phyloP scores from a whole-genome alignment of 2,329 filamentous ascomycete genomes.

The Microdochium trichocladiopsis region DNA sequence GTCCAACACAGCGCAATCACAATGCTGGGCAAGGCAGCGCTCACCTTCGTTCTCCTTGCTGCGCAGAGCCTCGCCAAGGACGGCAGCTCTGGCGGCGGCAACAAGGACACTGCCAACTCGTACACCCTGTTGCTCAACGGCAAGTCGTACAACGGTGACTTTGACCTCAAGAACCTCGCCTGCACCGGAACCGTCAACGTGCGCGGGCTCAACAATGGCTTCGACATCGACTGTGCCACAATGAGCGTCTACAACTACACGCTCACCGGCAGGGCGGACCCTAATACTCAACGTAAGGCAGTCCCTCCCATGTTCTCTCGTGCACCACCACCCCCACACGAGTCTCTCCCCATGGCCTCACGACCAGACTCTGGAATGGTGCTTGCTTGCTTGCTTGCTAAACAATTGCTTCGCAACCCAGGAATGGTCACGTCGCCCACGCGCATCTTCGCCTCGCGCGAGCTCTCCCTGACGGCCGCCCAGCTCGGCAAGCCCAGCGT shows the following conservation, averaged over 20 bases:
- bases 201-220: not conserved
- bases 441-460: not conserved
- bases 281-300: not conserved
- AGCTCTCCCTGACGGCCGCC: not conserved
- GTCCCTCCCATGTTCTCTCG: not conserved
- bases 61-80: not conserved
- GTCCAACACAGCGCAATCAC: not conserved
- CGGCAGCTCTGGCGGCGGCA: not conserved
- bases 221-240: not conserved
- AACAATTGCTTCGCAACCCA: not conserved
- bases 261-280: not conserved
- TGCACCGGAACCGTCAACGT: not conserved
- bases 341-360: too few species aligned
- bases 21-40: not conserved
- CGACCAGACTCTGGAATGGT: too few species aligned
- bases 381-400: not conserved
- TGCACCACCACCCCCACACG: too few species aligned
- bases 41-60: not conserved
- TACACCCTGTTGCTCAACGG: not conserved
- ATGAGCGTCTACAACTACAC: not conserved
- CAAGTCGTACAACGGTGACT: not conserved
- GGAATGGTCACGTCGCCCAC: not conserved
- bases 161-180: not conserved
- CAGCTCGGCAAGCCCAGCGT: not conserved
- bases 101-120: not conserved